These are phyloP conservation scores for Gomphus bonarii DNA, from an alignment of 1,284 basidiomycete genomes.

Conservation along the genomic window DNA sequence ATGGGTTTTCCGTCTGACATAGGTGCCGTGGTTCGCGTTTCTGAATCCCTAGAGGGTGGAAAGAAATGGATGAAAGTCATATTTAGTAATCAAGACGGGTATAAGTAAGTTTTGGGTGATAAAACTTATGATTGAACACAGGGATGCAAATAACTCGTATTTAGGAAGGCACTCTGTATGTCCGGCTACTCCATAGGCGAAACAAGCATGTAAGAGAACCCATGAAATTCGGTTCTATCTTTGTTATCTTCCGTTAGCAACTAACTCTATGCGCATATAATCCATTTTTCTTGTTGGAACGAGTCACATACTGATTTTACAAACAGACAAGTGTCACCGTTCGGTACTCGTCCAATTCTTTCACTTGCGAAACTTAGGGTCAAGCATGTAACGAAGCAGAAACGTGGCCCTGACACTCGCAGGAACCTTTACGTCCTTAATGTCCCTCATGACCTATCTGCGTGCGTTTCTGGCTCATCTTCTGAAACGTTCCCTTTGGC, in stretches of 20 bases:
- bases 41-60: constrained; percentile 6
- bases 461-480: constrained; percentile 31
- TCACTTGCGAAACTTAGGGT: constrained; percentile 12
- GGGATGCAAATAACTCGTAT: not conserved
- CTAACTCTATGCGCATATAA: constrained; percentile 14
- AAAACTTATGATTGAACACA: not conserved
- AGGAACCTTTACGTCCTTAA: constrained; percentile 74
- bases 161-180: constrained; percentile 57
- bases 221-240: not conserved
- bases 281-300: not conserved
- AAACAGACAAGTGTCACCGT: constrained; percentile 17
- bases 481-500: not conserved
- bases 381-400: constrained; percentile 19
- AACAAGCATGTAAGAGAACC: constrained; percentile 36
- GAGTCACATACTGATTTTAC: constrained; percentile 10
- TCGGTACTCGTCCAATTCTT: constrained; percentile 15
- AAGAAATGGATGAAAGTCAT: constrained; percentile 10
- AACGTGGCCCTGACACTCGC: constrained; percentile 34
- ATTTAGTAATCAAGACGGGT: constrained; percentile 2
- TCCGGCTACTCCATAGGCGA: constrained; percentile 52
- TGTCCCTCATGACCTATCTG: constrained; percentile 63
- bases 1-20: not conserved
- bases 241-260: not conserved
- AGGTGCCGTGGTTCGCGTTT: not conserved
- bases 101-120: not conserved